Percentiles rank a stretch among this genome's conserved stretches.
These are phyloP conservation scores for Penicillium sp. DNA, from an alignment of 2,329 filamentous ascomycete genomes.

Conservation along the genomic window DNA sequence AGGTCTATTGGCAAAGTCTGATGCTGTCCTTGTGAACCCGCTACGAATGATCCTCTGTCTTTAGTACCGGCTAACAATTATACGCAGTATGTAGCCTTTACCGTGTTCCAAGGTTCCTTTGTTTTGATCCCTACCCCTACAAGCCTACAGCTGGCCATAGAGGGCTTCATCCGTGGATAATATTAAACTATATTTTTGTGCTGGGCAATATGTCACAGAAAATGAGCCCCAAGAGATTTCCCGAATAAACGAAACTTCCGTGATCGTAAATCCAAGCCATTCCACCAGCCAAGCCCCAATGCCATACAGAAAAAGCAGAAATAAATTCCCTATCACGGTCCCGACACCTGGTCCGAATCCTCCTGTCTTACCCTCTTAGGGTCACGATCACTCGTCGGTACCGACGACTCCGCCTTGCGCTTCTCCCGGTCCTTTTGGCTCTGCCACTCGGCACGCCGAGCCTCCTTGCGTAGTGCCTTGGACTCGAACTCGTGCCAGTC, in stretches of 20 bases:
- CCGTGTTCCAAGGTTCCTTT: not conserved
- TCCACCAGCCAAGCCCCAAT: conserved; percentile 12
- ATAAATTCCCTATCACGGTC: not conserved
- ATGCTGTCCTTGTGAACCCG: conserved; percentile 11
- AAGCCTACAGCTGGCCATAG: too few species aligned
- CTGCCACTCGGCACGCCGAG: conserved; percentile 44
- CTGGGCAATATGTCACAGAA: conserved; percentile 18
- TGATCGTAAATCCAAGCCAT: conserved; percentile 16
- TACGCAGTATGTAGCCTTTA: too few species aligned
- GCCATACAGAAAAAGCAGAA: conserved; percentile 8
- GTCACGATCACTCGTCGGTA: conserved; percentile 37
- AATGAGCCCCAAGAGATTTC: conserved; percentile 12
- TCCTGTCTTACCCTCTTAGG: conserved; percentile 36
- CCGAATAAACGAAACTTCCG: conserved; percentile 7
- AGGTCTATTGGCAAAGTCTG: conserved; percentile 44
- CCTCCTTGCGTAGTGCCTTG: conserved; percentile 83
- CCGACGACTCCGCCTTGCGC: conserved; percentile 40
- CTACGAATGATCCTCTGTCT: not conserved
- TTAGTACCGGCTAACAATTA: not conserved
- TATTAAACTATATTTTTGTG: not conserved
- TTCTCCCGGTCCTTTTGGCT: conserved; percentile 46
- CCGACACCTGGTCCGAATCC: conserved; percentile 14
- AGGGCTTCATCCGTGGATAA: not conserved
- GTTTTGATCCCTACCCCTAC: not conserved
- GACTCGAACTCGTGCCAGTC: conserved; percentile 99